Conservation (phyloP, 2,329 filamentous ascomycete species). For the Endothia cerciana region DNA sequence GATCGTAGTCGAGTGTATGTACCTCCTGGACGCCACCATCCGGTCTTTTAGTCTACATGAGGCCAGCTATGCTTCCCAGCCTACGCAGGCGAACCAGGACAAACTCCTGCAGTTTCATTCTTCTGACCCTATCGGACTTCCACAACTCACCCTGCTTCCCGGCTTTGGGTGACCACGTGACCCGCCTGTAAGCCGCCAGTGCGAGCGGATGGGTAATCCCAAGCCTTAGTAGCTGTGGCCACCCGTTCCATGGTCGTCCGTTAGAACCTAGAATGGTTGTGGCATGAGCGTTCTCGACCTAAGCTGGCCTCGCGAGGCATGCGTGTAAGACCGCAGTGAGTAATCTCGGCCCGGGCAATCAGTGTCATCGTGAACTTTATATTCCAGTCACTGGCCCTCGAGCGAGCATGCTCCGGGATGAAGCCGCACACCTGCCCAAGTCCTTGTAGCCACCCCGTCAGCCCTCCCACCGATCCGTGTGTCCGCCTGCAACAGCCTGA, state of each 20-base stretch:
- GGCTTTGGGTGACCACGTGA: not conserved
- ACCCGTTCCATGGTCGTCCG: not conserved
- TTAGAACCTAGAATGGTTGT: no score
- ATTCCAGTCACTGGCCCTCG: not conserved
- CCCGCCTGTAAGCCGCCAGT: not conserved
- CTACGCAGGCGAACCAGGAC: no score
- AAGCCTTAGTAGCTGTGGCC: not conserved
- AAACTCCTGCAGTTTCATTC: not conserved
- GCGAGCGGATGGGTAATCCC: not conserved
- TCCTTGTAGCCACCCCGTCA: not conserved
- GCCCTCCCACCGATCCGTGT: no score
- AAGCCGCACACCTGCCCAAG: not conserved
- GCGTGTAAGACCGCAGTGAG: not conserved
- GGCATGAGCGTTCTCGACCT: not conserved
- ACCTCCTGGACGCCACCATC: not conserved
- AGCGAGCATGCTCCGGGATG: not conserved
- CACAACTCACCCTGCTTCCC: not conserved
- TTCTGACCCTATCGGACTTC: not conserved
- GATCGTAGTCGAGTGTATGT: not conserved
- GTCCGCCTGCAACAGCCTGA: no score
- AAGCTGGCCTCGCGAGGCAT: not conserved
- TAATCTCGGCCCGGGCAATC: not conserved
- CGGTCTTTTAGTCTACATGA: not conserved
- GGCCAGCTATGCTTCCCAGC: not conserved
- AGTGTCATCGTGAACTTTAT: not conserved